Evolutionary conservation across 2,329 filamentous ascomycete species (phyloP), one percentile per base, ranked within the genome.

Genomic region (Pseudocercospora vitis): DNA sequence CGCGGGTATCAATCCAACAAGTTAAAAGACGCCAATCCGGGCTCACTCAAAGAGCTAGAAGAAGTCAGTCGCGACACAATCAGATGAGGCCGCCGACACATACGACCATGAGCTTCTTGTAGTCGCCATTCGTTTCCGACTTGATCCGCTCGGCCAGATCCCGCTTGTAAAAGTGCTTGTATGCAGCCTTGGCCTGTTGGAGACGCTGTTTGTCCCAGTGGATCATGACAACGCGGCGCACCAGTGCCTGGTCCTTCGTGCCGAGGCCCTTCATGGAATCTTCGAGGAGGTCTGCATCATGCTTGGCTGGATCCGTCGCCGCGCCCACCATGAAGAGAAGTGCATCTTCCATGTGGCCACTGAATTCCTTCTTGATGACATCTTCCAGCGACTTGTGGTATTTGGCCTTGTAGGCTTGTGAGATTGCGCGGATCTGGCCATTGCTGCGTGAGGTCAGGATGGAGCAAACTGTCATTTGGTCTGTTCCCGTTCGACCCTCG

Each of bases 271-370:
- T 81, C 92, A 97, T 97, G 12, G 87, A 79, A 11, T 88, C 87
- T 68, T 96, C 91, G n/a, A 97, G 78, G 3, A 89, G 76, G 18
- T 81, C 75, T 0, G 91, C 94, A 64, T 95, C 91, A 60, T 90
- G 86, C 78, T 89, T 87, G 54, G 89, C 89, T 61, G 87, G 89
- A 72, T 96, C 90, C 4, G 82, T 76, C 2, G 88, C 92, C 9
- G 86, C 79, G 8, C 81, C 81, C n/a, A 96, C 76, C 70, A 96
- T 90, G 68, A 84, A 85, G 21, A 94, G 74, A 0, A 97, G 80
- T 0, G 90, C 90, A 12, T 89, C 82, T 69, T 91, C 79, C 91
- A 97, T 96, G 69, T 97, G 92, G 0, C 92, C 92, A 0, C 86
- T 88, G 73, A 96, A 96, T 65, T 94, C 85, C 74, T 82, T 87